phyloP scores from a whole-genome alignment of 1,284 basidiomycete genomes.

The Puccinia hordei region DNA sequence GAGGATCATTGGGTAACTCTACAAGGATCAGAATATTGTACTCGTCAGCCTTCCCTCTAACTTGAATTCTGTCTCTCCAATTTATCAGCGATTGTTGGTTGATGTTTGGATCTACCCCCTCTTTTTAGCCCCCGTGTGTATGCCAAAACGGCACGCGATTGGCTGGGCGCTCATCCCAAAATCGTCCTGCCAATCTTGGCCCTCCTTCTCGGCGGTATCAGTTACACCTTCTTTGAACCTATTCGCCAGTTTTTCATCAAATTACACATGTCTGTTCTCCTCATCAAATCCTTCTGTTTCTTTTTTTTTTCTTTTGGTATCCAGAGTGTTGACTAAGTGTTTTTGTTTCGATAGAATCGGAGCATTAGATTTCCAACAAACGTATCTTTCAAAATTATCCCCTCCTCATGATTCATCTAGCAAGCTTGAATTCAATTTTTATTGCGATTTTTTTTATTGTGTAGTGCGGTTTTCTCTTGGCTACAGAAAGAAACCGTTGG shows the following conservation, averaged over 20 bases:
- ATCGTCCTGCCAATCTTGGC: conserved; percentile 81
- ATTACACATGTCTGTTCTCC: conserved; percentile 78
- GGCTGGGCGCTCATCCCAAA: conserved; percentile 80
- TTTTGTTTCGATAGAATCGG: conserved; percentile 13
- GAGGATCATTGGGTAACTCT: conserved; percentile 55
- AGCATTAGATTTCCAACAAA: conserved; percentile 32
- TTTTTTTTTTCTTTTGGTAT: conserved; percentile 54
- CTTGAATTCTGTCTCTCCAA: not conserved
- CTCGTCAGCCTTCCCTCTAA: not conserved
- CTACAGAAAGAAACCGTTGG: conserved; percentile 57
- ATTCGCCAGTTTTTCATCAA: conserved; percentile 82
- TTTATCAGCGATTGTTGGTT: not conserved
- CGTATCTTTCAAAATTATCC: not conserved
- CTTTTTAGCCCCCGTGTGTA: conserved; percentile 62
- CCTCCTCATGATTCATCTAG: not conserved
- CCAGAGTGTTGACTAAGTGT: conserved; percentile 8
- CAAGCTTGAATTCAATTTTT: not conserved
- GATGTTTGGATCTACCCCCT: too few relatives aligned
- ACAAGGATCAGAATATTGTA: conserved; percentile 30
- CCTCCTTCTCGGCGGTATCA: conserved; percentile 82
- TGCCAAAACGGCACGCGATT: conserved; percentile 75
- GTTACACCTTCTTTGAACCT: conserved; percentile 76
- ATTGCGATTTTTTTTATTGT: not conserved
- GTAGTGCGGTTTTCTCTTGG: conserved; percentile 53
- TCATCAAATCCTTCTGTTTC: conserved; percentile 60